Percentiles rank a stretch among this genome's conserved stretches.
Evolutionary conservation across 805 yeast genomes (phyloP).

Genomic region (Kuraishia piskuri): DNA sequence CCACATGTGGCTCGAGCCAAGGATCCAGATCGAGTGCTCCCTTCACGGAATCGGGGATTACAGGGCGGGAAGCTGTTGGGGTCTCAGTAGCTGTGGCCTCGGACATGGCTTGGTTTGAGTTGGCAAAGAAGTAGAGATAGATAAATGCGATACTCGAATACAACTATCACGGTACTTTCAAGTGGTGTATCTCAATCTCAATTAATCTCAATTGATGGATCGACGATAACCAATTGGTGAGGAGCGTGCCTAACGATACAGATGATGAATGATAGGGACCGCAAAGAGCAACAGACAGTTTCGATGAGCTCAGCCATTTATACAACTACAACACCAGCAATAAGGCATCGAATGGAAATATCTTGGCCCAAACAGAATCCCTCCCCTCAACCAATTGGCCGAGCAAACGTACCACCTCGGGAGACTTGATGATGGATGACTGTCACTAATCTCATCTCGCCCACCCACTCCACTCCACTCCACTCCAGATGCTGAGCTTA

Average conservation of each 20-base stretch:
- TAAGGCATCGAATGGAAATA: too few relatives aligned
- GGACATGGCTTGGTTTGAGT: background rate
- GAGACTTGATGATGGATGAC: background rate
- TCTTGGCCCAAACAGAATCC: too few relatives aligned
- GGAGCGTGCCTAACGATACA: too few relatives aligned
- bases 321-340: too few relatives aligned
- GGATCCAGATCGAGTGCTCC: conserved; percentile 75
- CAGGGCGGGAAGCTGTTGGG: background rate
- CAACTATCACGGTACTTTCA: background rate
- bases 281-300: too few relatives aligned
- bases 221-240: too few relatives aligned
- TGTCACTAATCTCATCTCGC: background rate
- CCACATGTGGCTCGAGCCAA: conserved; percentile 72
- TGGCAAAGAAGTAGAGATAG: too few relatives aligned
- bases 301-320: too few relatives aligned
- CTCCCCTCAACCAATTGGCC: background rate
- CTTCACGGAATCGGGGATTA: conserved; percentile 26
- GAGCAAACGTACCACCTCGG: background rate
- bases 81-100: background rate
- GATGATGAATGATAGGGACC: too few relatives aligned
- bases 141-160: background rate
- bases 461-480: too few relatives aligned
- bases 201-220: too few relatives aligned
- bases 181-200: too few relatives aligned
- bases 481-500: background rate